A percentile compares a stretch with the other conserved stretches of the same genome.
phyloP scores from a whole-genome alignment of 768 basidiomycete species.

The Mycena rebaudengoi region DNA sequence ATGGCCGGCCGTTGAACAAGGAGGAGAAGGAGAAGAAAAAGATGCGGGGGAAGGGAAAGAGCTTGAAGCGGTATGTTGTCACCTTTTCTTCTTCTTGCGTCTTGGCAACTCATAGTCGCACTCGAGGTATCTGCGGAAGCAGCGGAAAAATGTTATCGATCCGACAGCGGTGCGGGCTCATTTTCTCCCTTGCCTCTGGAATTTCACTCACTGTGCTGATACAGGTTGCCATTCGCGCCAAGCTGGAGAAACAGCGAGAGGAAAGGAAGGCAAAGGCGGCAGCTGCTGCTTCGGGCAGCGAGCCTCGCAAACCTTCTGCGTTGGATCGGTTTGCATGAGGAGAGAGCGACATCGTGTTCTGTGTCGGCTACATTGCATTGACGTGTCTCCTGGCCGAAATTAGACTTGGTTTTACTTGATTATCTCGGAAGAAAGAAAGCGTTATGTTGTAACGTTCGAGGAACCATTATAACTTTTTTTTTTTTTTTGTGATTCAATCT shows the following conservation, averaged over 20 bases:
- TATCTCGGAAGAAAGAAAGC: too few relatives aligned
- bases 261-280: conserved; percentile 45
- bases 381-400: too few relatives aligned
- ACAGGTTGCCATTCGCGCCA: conserved; percentile 74
- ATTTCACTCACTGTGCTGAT: too few relatives aligned
- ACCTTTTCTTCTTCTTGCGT: not conserved
- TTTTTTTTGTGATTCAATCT: too few relatives aligned
- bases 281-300: conserved; percentile 44
- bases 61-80: conserved; percentile 70
- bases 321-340: conserved; percentile 48
- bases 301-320: conserved; percentile 44
- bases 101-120: not conserved
- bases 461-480: too few relatives aligned
- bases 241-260: conserved; percentile 66
- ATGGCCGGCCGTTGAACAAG: conserved; percentile 37
- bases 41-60: conserved; percentile 90
- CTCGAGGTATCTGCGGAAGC: conserved; percentile 78
- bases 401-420: too few relatives aligned
- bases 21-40: conserved; percentile 71
- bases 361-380: not conserved
- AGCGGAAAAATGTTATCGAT: conserved; percentile 95
- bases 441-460: too few relatives aligned
- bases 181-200: too few relatives aligned
- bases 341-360: not conserved
- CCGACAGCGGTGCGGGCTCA: conserved; percentile 77